Percentiles rank a stretch among this genome's conserved stretches.
Evolutionary conservation across 768 basidiomycete genomes (phyloP).

Genomic region (Podaxis rugospora): DNA sequence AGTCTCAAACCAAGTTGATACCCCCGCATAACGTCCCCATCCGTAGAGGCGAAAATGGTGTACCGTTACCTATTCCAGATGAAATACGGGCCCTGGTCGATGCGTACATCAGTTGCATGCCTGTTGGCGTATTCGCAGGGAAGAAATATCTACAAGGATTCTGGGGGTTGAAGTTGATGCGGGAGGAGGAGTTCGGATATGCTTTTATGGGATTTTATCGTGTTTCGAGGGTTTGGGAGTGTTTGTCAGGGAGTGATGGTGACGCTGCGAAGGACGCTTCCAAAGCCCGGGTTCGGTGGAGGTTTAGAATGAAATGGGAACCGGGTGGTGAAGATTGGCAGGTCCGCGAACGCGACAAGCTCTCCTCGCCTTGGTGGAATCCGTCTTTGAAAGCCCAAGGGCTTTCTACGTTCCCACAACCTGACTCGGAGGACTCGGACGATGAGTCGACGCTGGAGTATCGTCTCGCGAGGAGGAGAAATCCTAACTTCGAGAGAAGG

Average conservation of each 20-base stretch:
- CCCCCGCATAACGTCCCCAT: background rate
- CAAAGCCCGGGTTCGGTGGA: conserved; percentile 33
- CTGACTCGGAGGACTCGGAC: conserved; percentile 4
- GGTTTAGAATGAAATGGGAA: conserved; percentile 42
- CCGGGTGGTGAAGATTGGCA: conserved; percentile 43
- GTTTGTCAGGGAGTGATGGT: conserved; percentile 2
- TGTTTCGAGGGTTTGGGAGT: conserved; percentile 35
- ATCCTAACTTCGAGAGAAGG: conserved; percentile 23
- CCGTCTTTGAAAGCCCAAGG: conserved; percentile 1
- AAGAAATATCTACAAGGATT: conserved; percentile 19
- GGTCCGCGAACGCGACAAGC: conserved; percentile 5
- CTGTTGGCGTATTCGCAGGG: conserved; percentile 38
- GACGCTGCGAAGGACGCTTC: conserved; percentile 19
- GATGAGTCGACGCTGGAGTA: conserved; percentile 8
- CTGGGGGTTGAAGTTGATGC: conserved; percentile 23
- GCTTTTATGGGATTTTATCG: conserved; percentile 44
- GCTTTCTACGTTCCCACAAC: background rate
- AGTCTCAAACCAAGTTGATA: background rate
- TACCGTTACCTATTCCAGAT: conserved; percentile 5
- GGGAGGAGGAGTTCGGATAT: conserved; percentile 35
- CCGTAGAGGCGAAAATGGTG: background rate
- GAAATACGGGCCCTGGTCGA: conserved; percentile 41
- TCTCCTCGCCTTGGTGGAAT: conserved; percentile 24
- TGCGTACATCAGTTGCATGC: conserved; percentile 31
- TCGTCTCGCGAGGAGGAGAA: conserved; percentile 15